Conservation (phyloP, 2,329 filamentous ascomycete genomes). For the Gnomoniopsis sp. region DNA sequence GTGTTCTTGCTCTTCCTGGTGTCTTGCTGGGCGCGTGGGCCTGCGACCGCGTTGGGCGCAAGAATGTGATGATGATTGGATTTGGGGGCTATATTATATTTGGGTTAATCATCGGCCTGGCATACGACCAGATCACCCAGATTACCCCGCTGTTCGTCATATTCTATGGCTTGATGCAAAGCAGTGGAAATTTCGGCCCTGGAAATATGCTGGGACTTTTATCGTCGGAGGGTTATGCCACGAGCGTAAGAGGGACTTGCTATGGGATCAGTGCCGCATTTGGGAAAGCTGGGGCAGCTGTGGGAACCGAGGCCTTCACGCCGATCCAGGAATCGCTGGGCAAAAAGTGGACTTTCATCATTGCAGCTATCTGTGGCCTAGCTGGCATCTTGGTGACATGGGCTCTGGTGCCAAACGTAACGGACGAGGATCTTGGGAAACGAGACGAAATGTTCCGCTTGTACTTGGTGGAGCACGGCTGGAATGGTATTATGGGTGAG, state of each 20-base stretch:
- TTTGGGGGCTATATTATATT: too few species aligned
- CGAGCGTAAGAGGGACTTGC: slow-evolving; percentile 46
- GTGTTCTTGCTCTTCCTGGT: too few species aligned
- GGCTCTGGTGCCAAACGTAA: not conserved
- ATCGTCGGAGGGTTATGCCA: slow-evolving; percentile 51
- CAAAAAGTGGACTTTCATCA: not conserved
- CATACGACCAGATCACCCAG: too few species aligned
- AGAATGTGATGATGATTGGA: too few species aligned
- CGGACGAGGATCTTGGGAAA: not conserved
- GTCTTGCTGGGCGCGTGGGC: too few species aligned
- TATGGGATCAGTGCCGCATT: slow-evolving; percentile 44
- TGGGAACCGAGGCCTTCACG: slow-evolving; percentile 48
- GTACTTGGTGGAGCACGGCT: not conserved
- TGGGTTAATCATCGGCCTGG: too few species aligned
- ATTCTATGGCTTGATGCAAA: too few species aligned
- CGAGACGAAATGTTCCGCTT: not conserved
- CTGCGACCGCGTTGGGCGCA: too few species aligned
- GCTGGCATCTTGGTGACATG: not conserved
- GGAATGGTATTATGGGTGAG: not conserved
- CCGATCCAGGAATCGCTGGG: slow-evolving; percentile 41
- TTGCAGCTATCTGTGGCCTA: not conserved
- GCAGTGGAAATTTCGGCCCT: too few species aligned
- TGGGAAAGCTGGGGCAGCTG: slow-evolving; percentile 46
- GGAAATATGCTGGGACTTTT: too few species aligned
- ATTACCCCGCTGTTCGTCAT: too few species aligned